Evolutionary conservation across 192 early-diverging fungal genomes (phyloP).

Genomic region (Coemansia sp.): DNA sequence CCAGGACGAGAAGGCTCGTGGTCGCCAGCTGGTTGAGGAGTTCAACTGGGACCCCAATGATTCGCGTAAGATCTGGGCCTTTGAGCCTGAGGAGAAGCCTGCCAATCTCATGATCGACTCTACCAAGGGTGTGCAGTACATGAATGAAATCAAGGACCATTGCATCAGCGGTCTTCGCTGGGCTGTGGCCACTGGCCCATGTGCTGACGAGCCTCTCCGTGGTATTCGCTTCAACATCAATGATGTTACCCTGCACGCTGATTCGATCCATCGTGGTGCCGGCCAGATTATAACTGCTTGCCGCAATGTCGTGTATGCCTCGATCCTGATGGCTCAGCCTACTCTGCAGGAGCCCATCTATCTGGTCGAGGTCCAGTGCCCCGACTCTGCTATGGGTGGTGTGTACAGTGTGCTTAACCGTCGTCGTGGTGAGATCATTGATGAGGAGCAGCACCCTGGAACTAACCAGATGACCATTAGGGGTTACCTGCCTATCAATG

Average conservation of each 20-base stretch:
- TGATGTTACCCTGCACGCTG: slow-evolving; percentile 94
- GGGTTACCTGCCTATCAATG: slow-evolving; percentile 93
- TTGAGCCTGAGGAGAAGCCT: slow-evolving; percentile 84
- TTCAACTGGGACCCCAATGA: slow-evolving; percentile 94
- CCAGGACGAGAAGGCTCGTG: slow-evolving; percentile 94
- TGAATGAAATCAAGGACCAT: slow-evolving; percentile 99
- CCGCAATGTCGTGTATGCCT: slow-evolving; percentile 91
- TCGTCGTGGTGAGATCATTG: slow-evolving; percentile 91
- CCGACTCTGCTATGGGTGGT: slow-evolving; percentile 90
- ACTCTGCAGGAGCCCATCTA: slow-evolving; percentile 94
- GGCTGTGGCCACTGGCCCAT: slow-evolving; percentile 85
- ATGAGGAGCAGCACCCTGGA: slow-evolving; percentile 84
- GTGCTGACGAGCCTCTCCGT: slow-evolving; percentile 94
- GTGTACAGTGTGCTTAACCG: slow-evolving; percentile 95
- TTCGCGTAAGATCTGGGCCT: slow-evolving; percentile 98
- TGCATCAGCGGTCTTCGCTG: slow-evolving; percentile 91
- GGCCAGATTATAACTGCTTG: slow-evolving; percentile 94
- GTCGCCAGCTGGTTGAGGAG: slow-evolving; percentile 82
- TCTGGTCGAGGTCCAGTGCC: slow-evolving; percentile 94
- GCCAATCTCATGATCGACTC: slow-evolving; percentile 89
- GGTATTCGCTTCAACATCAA: slow-evolving; percentile 95
- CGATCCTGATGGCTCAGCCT: slow-evolving; percentile 78
- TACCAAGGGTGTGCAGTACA: slow-evolving; percentile 96
- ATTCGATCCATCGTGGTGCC: slow-evolving; percentile 98
- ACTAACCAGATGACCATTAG: slow-evolving; percentile 91